Percentiles rank a stretch among this genome's conserved stretches.
phyloP scores from a whole-genome alignment of 106 monocot genomes.

The Phalaenopsis equestris region DNA sequence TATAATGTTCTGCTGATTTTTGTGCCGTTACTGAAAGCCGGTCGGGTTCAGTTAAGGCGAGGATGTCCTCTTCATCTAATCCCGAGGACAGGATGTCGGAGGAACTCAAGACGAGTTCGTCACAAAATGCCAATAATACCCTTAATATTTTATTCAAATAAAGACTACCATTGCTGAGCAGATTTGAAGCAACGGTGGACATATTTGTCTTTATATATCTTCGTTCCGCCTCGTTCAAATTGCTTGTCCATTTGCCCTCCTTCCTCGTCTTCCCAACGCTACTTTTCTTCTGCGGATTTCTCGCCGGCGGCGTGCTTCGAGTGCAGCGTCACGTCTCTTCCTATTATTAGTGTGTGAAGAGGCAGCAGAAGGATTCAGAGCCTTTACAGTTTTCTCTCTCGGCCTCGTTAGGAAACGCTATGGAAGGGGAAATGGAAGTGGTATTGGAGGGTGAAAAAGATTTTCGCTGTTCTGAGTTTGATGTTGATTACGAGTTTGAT shows the following conservation, averaged over 20 bases:
- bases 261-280: background rate
- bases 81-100: background rate
- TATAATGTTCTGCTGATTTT: too few relatives aligned
- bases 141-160: background rate
- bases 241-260: background rate
- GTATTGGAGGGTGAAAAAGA: constrained; percentile 6
- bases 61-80: background rate
- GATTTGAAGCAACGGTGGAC: background rate
- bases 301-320: constrained; percentile 7
- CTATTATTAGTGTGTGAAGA: background rate
- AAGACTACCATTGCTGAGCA: background rate
- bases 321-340: background rate
- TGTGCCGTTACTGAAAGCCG: background rate
- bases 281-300: background rate
- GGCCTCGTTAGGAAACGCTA: background rate
- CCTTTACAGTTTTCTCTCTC: background rate
- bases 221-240: constrained; percentile 8
- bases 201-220: background rate
- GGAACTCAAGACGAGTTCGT: background rate
- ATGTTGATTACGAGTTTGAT: constrained; percentile 72
- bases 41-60: background rate
- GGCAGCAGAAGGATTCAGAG: background rate
- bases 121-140: constrained; percentile 1
- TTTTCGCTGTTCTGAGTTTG: constrained; percentile 24
- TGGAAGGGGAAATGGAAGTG: constrained; percentile 25